phyloP scores from a whole-genome alignment of 495 filamentous ascomycete genomes.

The Penicillium pancosmium region DNA sequence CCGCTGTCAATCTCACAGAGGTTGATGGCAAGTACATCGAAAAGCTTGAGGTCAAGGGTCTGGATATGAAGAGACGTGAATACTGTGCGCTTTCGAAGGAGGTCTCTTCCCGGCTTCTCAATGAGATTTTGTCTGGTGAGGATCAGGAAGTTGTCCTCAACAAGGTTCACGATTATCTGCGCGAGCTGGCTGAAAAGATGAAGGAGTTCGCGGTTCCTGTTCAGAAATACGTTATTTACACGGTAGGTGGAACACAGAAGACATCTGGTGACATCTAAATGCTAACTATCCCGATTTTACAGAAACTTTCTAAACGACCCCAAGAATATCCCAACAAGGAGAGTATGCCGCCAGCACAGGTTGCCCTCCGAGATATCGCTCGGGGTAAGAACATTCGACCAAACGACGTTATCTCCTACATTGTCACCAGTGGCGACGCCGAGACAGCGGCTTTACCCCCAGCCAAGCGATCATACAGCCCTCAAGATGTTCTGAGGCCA shows the following conservation, averaged over 20 bases:
- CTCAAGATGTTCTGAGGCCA: slow-evolving; percentile 80
- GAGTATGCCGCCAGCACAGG: slow-evolving; percentile 96
- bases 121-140: slow-evolving; percentile 91
- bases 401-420: slow-evolving; percentile 94
- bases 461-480: slow-evolving; percentile 84
- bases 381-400: slow-evolving; percentile 84
- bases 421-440: slow-evolving; percentile 80
- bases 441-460: slow-evolving; percentile 65
- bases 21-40: slow-evolving; percentile 87
- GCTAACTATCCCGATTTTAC: slow-evolving; percentile 16
- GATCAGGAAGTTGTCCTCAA: slow-evolving; percentile 86
- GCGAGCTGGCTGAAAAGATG: slow-evolving; percentile 81
- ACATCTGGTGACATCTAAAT: not conserved
- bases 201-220: slow-evolving; percentile 69
- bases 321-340: slow-evolving; percentile 91
- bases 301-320: slow-evolving; percentile 91
- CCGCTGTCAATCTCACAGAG: slow-evolving; percentile 91
- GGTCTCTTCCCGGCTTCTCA: slow-evolving; percentile 77
- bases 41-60: slow-evolving; percentile 95
- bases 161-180: slow-evolving; percentile 89
- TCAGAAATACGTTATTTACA: slow-evolving; percentile 94
- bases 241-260: slow-evolving; percentile 46
- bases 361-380: slow-evolving; percentile 84
- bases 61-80: slow-evolving; percentile 96
- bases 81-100: slow-evolving; percentile 95